Evolutionary conservation across 148 eudicot species (phyloP).

Genomic region (Arctostaphylos glauca): DNA sequence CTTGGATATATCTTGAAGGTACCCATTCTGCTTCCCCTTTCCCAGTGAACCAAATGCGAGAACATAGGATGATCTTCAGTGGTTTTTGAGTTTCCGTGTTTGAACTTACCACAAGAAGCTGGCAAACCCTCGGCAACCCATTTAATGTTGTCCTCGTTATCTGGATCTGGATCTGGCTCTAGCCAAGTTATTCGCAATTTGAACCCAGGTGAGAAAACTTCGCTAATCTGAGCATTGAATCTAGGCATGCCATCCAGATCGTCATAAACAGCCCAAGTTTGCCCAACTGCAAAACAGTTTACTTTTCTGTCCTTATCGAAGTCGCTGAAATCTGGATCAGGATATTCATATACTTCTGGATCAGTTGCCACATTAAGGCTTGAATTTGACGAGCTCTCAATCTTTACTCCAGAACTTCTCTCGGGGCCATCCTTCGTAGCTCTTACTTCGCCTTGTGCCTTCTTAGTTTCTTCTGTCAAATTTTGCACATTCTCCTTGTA

Average conservation of each 20-base stretch:
- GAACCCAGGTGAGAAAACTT: constrained; percentile 38
- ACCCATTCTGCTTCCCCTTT: constrained; percentile 34
- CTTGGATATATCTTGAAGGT: constrained; percentile 51
- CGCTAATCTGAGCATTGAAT: constrained; percentile 67
- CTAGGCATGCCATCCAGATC: constrained; percentile 83
- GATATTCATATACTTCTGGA: constrained; percentile 38
- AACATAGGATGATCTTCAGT: constrained; percentile 55
- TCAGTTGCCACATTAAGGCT: constrained; percentile 26
- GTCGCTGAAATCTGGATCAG: constrained; percentile 69
- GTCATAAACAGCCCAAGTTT: constrained; percentile 84
- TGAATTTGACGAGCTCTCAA: constrained; percentile 16
- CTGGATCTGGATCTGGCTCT: constrained; percentile 73
- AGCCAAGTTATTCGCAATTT: constrained; percentile 70
- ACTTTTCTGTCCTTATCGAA: constrained; percentile 58
- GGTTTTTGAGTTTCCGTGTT: constrained; percentile 37
- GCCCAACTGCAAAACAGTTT: constrained; percentile 50
- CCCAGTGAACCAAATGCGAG: constrained; percentile 62
- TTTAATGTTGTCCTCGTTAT: constrained; percentile 31
- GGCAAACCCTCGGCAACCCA: constrained; percentile 65
- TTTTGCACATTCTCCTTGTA: background rate
- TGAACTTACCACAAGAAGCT: constrained; percentile 65
- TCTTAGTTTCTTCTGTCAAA: constrained; percentile 11
- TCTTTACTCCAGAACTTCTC: constrained; percentile 14
- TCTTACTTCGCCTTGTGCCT: constrained; percentile 19
- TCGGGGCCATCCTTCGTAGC: background rate